Percentiles rank a stretch among this genome's conserved stretches.
Conservation (phyloP, 345 rosid species). For the Viola odorata region DNA sequence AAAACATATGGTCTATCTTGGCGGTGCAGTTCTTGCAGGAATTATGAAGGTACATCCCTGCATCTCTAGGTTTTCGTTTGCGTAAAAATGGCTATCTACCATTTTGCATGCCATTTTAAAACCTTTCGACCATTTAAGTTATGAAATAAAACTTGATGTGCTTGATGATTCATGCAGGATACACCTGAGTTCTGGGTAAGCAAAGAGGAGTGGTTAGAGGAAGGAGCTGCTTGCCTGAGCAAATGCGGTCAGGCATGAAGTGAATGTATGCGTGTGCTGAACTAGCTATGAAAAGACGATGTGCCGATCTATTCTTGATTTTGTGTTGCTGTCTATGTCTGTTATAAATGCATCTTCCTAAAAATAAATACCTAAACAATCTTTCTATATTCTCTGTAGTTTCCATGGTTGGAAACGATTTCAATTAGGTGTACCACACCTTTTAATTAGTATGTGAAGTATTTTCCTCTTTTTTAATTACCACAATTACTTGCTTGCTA, state of each 20-base stretch:
- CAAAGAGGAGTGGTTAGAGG: constrained; percentile 87
- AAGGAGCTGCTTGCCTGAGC: constrained; percentile 73
- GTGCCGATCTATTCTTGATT: not conserved
- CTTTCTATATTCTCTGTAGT: too few species aligned
- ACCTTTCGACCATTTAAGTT: not conserved
- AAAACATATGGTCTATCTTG: constrained; percentile 98
- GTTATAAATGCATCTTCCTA: too few species aligned
- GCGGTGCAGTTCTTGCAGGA: constrained; percentile 98
- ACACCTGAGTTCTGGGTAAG: constrained; percentile 96
- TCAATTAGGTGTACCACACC: too few species aligned
- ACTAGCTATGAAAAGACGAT: not conserved
- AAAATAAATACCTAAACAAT: too few species aligned
- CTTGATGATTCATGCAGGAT: constrained; percentile 45
- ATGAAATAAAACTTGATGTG: constrained; percentile 1
- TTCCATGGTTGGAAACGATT: too few species aligned
- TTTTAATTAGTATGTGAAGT: too few species aligned
- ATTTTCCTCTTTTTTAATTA: too few species aligned
- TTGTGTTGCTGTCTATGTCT: not conserved
- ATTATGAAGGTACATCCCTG: constrained; percentile 75
- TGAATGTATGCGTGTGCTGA: not conserved
- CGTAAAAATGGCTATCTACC: not conserved
- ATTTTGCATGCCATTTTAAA: not conserved
- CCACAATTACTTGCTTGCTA: too few species aligned
- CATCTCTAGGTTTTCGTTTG: not conserved
- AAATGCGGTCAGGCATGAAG: constrained; percentile 57